Conservation (phyloP, 2,329 filamentous ascomycete species). For the Pseudogymnoascus sp. region DNA sequence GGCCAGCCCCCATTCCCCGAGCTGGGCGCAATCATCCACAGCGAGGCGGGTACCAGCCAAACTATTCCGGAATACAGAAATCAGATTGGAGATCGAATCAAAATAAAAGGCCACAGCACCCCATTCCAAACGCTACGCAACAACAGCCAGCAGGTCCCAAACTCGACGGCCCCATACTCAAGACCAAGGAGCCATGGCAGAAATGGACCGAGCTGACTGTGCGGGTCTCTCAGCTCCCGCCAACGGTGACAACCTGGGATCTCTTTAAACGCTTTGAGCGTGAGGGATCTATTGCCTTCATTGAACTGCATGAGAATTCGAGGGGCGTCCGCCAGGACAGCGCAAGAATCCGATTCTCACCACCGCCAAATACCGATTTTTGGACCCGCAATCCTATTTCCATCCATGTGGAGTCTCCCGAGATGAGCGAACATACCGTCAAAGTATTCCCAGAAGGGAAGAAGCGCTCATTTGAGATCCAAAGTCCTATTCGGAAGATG, state of each 20-base stretch:
- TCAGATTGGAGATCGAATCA: background rate
- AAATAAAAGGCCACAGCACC: background rate
- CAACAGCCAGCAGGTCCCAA: background rate
- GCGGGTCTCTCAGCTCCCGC: constrained; percentile 26
- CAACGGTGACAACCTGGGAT: constrained; percentile 31
- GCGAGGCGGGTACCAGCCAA: background rate
- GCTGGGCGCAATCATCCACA: background rate
- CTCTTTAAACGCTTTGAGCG: constrained; percentile 44
- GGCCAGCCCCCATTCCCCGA: background rate
- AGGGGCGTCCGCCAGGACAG: constrained; percentile 30
- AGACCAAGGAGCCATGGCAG: constrained; percentile 24
- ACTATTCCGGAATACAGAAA: background rate
- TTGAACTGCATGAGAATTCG: constrained; percentile 45
- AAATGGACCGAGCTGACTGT: constrained; percentile 25
- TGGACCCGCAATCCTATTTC: constrained; percentile 33
- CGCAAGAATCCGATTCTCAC: constrained; percentile 48
- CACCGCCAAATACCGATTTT: constrained; percentile 43
- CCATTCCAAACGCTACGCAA: background rate
- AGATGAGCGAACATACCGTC: constrained; percentile 13
- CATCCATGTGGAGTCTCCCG: constrained; percentile 16
- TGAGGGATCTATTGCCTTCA: constrained; percentile 44
- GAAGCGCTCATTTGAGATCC: constrained; percentile 14
- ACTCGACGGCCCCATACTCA: background rate
- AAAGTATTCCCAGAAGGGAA: background rate
- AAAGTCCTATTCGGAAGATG: constrained; percentile 26